Conservation (phyloP, 768 basidiomycete genomes). For the Russula sp. region DNA sequence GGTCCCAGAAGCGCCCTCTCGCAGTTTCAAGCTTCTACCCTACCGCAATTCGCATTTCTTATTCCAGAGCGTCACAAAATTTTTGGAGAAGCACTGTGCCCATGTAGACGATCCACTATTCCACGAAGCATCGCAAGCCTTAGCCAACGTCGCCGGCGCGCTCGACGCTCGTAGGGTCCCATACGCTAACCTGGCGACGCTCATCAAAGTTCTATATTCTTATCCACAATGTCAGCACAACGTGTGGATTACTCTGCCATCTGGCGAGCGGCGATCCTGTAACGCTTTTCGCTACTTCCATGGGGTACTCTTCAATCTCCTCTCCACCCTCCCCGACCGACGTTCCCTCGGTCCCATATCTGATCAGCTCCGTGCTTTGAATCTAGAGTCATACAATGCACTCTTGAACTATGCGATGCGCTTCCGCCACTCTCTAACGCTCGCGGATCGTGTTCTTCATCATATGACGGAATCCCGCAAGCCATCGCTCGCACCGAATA, state of each 20-base stretch:
- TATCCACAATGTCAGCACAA: conserved; percentile 26
- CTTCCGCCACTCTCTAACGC: conserved; percentile 45
- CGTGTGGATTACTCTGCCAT: conserved; percentile 26
- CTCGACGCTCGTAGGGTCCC: conserved; percentile 17
- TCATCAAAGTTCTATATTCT: conserved; percentile 21
- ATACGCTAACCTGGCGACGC: background rate
- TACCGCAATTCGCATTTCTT: background rate
- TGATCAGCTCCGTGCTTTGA: conserved; percentile 32
- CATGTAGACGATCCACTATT: conserved; percentile 18
- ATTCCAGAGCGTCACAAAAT: conserved; percentile 17
- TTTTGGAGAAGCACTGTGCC: conserved; percentile 19
- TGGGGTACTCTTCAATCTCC: conserved; percentile 28
- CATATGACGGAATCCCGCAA: conserved; percentile 47
- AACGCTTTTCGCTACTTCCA: conserved; percentile 33
- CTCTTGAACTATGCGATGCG: conserved; percentile 63
- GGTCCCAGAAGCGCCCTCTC: conserved; percentile 5
- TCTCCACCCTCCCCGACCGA: conserved; percentile 6
- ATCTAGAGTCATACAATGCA: conserved; percentile 47
- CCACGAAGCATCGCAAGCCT: conserved; percentile 18
- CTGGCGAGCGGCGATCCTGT: conserved; percentile 4
- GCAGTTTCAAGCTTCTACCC: conserved; percentile 4
- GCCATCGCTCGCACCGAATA: conserved; percentile 40
- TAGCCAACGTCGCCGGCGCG: conserved; percentile 18
- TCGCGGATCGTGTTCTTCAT: conserved; percentile 44
- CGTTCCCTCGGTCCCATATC: background rate